Evolutionary conservation across 371 early-diverging fungal species (phyloP), one percentile per base, ranked within the genome.

Genomic region (Zychaea mexicana): DNA sequence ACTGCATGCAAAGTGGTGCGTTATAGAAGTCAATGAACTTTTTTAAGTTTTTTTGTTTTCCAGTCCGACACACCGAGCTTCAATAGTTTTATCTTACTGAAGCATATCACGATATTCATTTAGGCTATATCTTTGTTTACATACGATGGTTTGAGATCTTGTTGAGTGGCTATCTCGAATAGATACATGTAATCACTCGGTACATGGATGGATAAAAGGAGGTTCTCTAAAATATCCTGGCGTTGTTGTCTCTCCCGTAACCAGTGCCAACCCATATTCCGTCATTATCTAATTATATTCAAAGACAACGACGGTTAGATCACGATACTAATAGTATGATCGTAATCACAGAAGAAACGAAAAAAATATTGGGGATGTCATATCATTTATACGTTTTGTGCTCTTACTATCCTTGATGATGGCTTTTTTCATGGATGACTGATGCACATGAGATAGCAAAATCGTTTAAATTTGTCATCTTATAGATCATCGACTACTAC

Each of bases 331-430:
- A 17, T 42, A 42, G 42, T 12, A 42, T 42, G 42, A 15, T 42
- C 15, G 13, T 42, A n/a, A 42, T 42, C n/a, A 42, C 42, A n/a
- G 6, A 42, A n/a, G n/a, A 36, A 36, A 36, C 8, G n/a, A 42
- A 42, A 36, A 36, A 42, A 42, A 42, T 1, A 42, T 42, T 2
- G 42, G 42, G 13, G n/a, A 42, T 42, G 12, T 8, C n/a, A 42
- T 42, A 42, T 42, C 42, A 42, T 42, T 42, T 42, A 42, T 42
- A 42, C n/a, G 42, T 42, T 42, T 42, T 42, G 42, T 42, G n/a
- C 42, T 42, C 42, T n/a, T 42, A 42, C 42, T 42, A 42, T 42
- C 42, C 42, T 42, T 42, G 42, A 42, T 42, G 42, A 15, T 42
- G 15, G 13, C 42, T 42, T 42, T 42, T 42, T 42, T 42, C 42